A percentile compares a stretch with the other conserved stretches of the same genome.
phyloP scores from a whole-genome alignment of 2,329 filamentous ascomycete species.

The Cercospora janseana region DNA sequence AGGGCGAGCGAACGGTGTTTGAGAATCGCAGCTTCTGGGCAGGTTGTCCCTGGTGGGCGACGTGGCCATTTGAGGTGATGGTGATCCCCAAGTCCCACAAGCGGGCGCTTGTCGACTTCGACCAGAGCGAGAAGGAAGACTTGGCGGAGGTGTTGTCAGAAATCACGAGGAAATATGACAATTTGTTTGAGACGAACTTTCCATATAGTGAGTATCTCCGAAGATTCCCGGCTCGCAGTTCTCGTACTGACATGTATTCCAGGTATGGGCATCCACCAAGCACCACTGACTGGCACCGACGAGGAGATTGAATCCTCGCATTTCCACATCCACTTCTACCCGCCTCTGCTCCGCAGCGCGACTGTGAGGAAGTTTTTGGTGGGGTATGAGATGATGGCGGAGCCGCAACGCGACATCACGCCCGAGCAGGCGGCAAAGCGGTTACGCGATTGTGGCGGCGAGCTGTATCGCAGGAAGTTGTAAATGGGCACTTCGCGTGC shows the following conservation, averaged over 20 bases:
- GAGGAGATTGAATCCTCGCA: constrained; percentile 86
- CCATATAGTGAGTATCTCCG: constrained; percentile 69
- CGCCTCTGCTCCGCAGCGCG: constrained; percentile 84
- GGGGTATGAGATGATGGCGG: constrained; percentile 92
- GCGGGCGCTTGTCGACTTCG: constrained; percentile 79
- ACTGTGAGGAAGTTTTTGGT: constrained; percentile 96
- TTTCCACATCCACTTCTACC: constrained; percentile 97
- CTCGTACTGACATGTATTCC: neutral
- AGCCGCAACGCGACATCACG: constrained; percentile 97
- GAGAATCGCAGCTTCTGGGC: constrained; percentile 82
- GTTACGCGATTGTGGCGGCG: constrained; percentile 72
- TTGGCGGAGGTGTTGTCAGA: constrained; percentile 85
- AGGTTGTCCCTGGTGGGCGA: constrained; percentile 95
- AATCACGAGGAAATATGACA: constrained; percentile 89
- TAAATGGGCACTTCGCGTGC: neutral
- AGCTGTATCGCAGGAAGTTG: constrained; percentile 68
- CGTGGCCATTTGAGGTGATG: constrained; percentile 96
- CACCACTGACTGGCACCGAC: constrained; percentile 74
- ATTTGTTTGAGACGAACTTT: constrained; percentile 93
- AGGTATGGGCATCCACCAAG: constrained; percentile 94
- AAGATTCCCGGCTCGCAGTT: neutral
- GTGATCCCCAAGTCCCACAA: constrained; percentile 82
- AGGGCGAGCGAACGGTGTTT: constrained; percentile 81
- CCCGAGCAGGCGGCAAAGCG: constrained; percentile 87
- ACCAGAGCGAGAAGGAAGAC: constrained; percentile 64